A percentile compares a stretch with the other conserved stretches of the same genome.
Evolutionary conservation across 306 rosid species (phyloP).

Genomic region (Astragalus membranaceus): DNA sequence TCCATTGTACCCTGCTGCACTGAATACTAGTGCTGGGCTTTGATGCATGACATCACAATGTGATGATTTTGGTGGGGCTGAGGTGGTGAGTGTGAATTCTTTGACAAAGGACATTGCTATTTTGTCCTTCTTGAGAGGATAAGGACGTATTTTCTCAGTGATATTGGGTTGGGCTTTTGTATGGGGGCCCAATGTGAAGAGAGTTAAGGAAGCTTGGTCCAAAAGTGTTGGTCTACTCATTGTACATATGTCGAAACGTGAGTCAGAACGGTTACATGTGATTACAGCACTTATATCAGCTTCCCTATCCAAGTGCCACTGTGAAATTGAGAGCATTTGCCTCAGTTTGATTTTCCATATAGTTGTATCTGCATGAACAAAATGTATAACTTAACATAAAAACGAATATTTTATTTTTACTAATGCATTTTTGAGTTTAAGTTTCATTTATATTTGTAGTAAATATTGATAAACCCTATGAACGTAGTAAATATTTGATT

Average conservation of each 20-base stretch:
- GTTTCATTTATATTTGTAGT: background rate
- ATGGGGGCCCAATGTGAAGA: slow-evolving; percentile 12
- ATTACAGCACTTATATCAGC: background rate
- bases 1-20: slow-evolving; percentile 45
- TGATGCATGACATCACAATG: slow-evolving; percentile 26
- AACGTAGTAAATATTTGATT: too few relatives aligned
- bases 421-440: background rate
- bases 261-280: slow-evolving; percentile 28
- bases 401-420: too few relatives aligned
- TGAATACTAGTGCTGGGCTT: slow-evolving; percentile 43
- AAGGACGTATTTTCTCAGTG: slow-evolving; percentile 27
- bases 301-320: background rate
- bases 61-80: slow-evolving; percentile 23
- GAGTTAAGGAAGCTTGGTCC: slow-evolving; percentile 21
- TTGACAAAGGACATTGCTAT: slow-evolving; percentile 19
- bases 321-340: background rate
- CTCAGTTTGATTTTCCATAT: background rate
- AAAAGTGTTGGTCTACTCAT: slow-evolving; percentile 28
- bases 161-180: background rate
- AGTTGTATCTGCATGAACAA: slow-evolving; percentile 5
- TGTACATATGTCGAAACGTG: slow-evolving; percentile 33
- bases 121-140: slow-evolving; percentile 39
- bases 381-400: background rate
- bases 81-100: slow-evolving; percentile 26
- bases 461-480: too few relatives aligned